Evolutionary conservation across 2,329 filamentous ascomycete genomes (phyloP).

Genomic region (Pseudodiploospora longispora): DNA sequence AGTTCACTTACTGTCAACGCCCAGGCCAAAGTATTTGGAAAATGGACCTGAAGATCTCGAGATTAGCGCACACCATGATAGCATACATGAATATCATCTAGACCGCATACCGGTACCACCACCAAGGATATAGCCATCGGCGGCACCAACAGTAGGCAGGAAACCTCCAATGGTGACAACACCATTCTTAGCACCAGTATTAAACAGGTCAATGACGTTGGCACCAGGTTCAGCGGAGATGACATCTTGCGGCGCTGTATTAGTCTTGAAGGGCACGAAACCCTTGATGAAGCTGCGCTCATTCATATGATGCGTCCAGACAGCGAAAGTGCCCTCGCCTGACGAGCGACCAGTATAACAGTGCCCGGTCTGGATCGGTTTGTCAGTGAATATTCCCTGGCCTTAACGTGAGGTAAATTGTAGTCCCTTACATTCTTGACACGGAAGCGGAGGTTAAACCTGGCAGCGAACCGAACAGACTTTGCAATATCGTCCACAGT

Average conservation of each 20-base stretch:
- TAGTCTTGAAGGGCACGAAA: slow-evolving; percentile 24
- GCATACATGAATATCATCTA: no score
- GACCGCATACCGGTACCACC: slow-evolving; percentile 42
- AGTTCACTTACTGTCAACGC: slow-evolving; percentile 44
- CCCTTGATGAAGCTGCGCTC: slow-evolving; percentile 28
- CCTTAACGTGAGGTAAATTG: no score
- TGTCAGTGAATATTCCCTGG: no score
- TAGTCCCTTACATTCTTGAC: slow-evolving; percentile 3
- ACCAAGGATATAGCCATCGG: slow-evolving; percentile 53
- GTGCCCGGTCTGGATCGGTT: slow-evolving; percentile 16
- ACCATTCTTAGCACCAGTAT: slow-evolving; percentile 35
- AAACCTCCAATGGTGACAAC: slow-evolving; percentile 46
- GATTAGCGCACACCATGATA: no score
- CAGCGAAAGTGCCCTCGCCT: slow-evolving; percentile 28
- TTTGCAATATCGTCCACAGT: neutral
- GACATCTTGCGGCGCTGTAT: slow-evolving; percentile 41
- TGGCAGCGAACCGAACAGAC: neutral
- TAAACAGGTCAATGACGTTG: slow-evolving; percentile 36
- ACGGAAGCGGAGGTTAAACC: slow-evolving; percentile 4
- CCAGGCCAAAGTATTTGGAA: slow-evolving; percentile 46
- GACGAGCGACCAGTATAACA: slow-evolving; percentile 28
- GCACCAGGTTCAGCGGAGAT: slow-evolving; percentile 48
- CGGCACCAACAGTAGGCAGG: slow-evolving; percentile 46
- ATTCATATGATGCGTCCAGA: slow-evolving; percentile 34
- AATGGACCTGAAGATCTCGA: slow-evolving; percentile 24